phyloP scores from a whole-genome alignment of 257 asterid genomes.

The Ligustrum vulgare region DNA sequence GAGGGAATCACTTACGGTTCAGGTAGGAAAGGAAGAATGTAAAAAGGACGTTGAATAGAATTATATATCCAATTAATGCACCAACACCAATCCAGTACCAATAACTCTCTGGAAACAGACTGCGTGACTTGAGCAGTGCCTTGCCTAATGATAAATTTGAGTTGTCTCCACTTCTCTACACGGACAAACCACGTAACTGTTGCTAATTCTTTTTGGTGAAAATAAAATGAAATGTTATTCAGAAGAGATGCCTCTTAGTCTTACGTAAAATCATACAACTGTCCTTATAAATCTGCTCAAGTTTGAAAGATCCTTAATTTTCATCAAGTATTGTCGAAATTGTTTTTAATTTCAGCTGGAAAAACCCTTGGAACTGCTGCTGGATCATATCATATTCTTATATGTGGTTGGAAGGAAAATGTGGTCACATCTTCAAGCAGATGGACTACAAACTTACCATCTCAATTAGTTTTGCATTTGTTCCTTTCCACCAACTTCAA shows the following conservation, averaged over 20 bases:
- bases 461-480: constrained; percentile 3
- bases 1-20: constrained; percentile 62
- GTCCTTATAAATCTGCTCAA: background rate
- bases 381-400: background rate
- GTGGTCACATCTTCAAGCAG: background rate
- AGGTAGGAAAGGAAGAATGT: constrained; percentile 73
- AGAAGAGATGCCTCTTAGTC: background rate
- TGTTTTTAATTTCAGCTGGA: background rate
- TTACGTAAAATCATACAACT: background rate
- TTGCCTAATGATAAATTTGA: constrained; percentile 64
- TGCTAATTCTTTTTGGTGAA: constrained; percentile 19
- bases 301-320: background rate
- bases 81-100: constrained; percentile 99
- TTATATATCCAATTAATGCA: constrained; percentile 81
- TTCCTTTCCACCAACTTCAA: background rate
- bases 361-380: no score
- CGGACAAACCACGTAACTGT: constrained; percentile 25
- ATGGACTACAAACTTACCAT: background rate
- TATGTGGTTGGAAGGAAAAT: background rate
- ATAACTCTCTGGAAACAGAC: constrained; percentile 74
- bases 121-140: constrained; percentile 79
- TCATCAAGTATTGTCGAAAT: background rate
- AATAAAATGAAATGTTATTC: background rate
- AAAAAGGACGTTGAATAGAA: constrained; percentile 77
- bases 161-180: constrained; percentile 63